Evolutionary conservation across 2,329 filamentous ascomycete genomes (phyloP), one percentile per base, ranked within the genome.

Genomic region (Beauveria scarabaeidicola): DNA sequence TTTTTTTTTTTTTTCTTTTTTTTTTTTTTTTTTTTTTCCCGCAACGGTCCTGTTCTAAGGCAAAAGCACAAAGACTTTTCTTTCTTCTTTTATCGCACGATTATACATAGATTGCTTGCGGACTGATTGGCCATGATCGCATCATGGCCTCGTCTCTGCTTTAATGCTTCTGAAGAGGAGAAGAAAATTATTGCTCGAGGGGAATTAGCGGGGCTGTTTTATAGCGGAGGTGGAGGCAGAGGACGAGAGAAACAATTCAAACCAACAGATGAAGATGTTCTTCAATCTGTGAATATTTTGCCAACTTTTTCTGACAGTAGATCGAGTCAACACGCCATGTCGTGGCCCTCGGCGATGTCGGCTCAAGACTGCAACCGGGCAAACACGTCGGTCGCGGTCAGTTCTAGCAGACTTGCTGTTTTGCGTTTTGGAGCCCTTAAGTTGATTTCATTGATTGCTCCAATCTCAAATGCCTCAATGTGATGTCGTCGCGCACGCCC

Each of bases 61-160:
- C 65, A 67, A 69, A 73, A 72, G 68, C 66, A 67, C 66, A 60
- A 70, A 73, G 70, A 74, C 44, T 50, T 67, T 70, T 69, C n/a
- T n/a, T n/a, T n/a, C n/a, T n/a, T n/a, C n/a, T 65, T 69, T 67
- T 72, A 62, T 71, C 66, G 69, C 70, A 68, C 72, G 68, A 74
- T 70, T 68, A 61, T 66, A 69, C 65, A 75, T 74, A 75, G 73
- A 75, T 74, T 75, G 73, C 67, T 70, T 60, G 67, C 66, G 69
- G 67, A 63, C 64, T 61, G 62, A 62, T 40, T 53, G 17, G 58
- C 58, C 58, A 57, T 56, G 58, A 50, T 55, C 46, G 46, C 25
- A 57, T 36, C 41, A 40, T 38, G 27, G 32, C 38, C 43, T 32
- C 57, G 58, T 58, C 50, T 62, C 63, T 66, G 64, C 61, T 64